Percentiles rank a stretch among this genome's conserved stretches.
phyloP scores from a whole-genome alignment of 495 filamentous ascomycete genomes.

The Penicillium maclennaniae region DNA sequence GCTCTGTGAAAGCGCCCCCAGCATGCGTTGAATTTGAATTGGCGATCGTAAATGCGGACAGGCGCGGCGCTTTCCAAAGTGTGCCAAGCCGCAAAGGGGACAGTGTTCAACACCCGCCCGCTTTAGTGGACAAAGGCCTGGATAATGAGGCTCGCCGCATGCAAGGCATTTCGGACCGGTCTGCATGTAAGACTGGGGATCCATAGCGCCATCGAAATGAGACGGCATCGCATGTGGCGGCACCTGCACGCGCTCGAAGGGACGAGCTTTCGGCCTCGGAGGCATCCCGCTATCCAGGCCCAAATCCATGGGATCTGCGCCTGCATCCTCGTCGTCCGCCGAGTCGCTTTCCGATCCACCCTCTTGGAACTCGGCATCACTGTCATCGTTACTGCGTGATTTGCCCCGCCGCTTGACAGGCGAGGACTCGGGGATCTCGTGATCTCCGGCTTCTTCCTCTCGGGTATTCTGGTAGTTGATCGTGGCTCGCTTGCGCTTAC shows the following conservation, averaged over 20 bases:
- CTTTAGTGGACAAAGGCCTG: constrained; percentile 59
- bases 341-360: constrained; percentile 23
- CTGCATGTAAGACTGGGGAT: background rate
- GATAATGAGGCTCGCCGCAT: constrained; percentile 49
- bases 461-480: constrained; percentile 36
- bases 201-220: constrained; percentile 46
- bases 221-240: constrained; percentile 2
- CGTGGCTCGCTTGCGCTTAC: constrained; percentile 59
- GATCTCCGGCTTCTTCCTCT: constrained; percentile 11
- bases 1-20: constrained; percentile 54
- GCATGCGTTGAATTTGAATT: constrained; percentile 55
- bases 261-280: constrained; percentile 10
- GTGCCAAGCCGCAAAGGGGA: constrained; percentile 63
- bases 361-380: constrained; percentile 34
- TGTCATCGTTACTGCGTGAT: constrained; percentile 21
- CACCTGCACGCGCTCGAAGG: constrained; percentile 39
- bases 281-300: background rate
- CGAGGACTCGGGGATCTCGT: constrained; percentile 13
- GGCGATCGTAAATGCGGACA: constrained; percentile 61
- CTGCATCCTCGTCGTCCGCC: constrained; percentile 18
- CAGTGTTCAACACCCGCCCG: constrained; percentile 59
- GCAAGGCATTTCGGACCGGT: constrained; percentile 42
- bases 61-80: constrained; percentile 50
- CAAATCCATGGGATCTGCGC: constrained; percentile 7
- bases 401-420: constrained; percentile 18